Evolutionary conservation across 768 basidiomycete species (phyloP), one percentile per base, ranked within the genome.

Genomic region (Galerina marginata): DNA sequence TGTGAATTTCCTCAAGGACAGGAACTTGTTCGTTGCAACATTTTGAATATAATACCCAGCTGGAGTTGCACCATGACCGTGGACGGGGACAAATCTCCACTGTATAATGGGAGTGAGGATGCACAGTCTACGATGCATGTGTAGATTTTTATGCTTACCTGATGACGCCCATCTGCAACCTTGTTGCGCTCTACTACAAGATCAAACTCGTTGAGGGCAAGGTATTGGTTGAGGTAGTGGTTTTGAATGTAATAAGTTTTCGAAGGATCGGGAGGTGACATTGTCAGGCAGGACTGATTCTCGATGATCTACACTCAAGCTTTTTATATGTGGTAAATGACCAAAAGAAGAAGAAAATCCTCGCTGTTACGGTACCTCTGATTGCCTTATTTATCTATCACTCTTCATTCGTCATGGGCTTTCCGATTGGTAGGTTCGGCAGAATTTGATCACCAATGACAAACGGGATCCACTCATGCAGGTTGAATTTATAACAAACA

Each of bases 161-260:
- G 33, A 38, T 51, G 50, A 14, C 37, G 50, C 16, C 50, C 50
- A 11, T 51, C 50, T 11, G 50, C 50, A 39, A 51, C 37, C 50
- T 39, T 51, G n/a, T n/a, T 23, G 2, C 36, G 36, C 50, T 37
- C 50, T 9, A 38, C 50, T 9, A 51, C 29, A 11, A 51, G 20
- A 12, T 51, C 50, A 33, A 7, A 38, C 36, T 51, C 15, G 37
- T 37, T 51, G 50, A 51, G 50, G 36, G 37, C 14, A 15, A 51
- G 50, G 25, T 51, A 51, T 51, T 39, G 50, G 16, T 20, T 23
- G 15, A 51, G 50, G 36, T 16, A 51, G n/a, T 51, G 15, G 37
- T 51, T 51, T 38, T 23, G 29, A 23, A 51, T 51, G 36, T 51
- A 51, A 39, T 51, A 51, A 39, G 37, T 51, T 38, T 51, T 51